Base-by-base conservation (phyloP, 768 basidiomycete genomes). In the Tulasnella calospora region DNA sequence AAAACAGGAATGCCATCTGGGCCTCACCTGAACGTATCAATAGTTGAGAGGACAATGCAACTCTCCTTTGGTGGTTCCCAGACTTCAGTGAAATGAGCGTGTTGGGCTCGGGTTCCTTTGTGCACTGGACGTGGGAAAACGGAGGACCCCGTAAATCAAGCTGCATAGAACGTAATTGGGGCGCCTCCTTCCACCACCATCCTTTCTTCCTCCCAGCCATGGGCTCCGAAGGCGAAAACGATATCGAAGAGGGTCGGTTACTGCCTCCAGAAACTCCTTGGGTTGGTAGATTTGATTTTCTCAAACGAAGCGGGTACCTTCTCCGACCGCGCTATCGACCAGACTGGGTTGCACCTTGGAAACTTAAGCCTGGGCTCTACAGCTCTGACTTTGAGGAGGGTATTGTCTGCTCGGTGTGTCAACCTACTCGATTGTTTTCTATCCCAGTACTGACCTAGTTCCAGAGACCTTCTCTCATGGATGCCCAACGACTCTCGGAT, bases 401-500 rank as follows among this genome's bases (percentile, higher is more conserved):
- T 8, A n/a, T 57, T 27, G 2, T 0, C 12, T 1, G 23, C 23
- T n/a, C 55, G 12, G 55, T 57, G n/a, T 23, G 55, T 6, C 6
- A 23, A 1, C 13, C 23, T n/a, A 13, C 13, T 21, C 3, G 55
- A n/a, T 5, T 55, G 21, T 17, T 9, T 30, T 35, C 33, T 55
- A 44, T 2, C 8, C 7, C 6, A 17, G 0, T 33, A 35, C 10
- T 67, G 9, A 67, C 12, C 9, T 27, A 12, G 36, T 23, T 67
- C 27, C 3, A 78, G 77, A 23, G 47, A 40, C 7, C 19, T 1
- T 19, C 38, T 0, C 17, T 78, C 0, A 19, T 71, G 35, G 71
- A 73, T 51, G 77, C 69, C 19, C 30, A 21, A 3, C 1, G 77
- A 51, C 41, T 78, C 3, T 71, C 67, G 21, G 77, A 78, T 40